These are phyloP conservation scores for Plasmodium vinckei DNA, from an alignment of 169 alveolate species.

Conservation along the genomic window DNA sequence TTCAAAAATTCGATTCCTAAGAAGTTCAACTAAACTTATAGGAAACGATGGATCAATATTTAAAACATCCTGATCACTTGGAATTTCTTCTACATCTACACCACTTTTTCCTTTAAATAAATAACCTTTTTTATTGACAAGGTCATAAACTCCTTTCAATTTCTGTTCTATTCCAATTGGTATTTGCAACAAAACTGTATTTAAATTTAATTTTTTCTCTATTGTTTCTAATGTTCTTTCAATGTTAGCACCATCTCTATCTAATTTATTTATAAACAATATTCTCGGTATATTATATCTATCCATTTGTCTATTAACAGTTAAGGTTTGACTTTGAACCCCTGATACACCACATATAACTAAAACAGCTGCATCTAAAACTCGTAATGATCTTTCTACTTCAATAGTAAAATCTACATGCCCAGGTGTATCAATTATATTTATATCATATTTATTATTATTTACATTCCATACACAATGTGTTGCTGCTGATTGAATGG, in stretches of 20 bases:
- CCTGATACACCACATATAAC: conserved; percentile 97
- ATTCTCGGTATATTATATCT: conserved; percentile 95
- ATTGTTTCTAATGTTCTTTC: conserved; percentile 87
- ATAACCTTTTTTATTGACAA: conserved; percentile 87
- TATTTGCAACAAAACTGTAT: conserved; percentile 80
- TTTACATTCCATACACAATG: conserved; percentile 91
- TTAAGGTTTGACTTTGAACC: conserved; percentile 96
- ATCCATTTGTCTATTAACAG: conserved; percentile 97
- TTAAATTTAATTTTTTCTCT: conserved; percentile 91
- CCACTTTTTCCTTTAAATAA: conserved; percentile 93
- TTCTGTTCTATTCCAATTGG: conserved; percentile 92
- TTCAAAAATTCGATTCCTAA: conserved; percentile 87
- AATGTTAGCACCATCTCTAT: conserved; percentile 97
- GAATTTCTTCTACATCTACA: conserved; percentile 79
- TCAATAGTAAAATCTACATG: conserved; percentile 99
- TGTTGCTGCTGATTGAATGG: conserved; percentile 97
- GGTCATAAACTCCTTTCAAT: conserved; percentile 93
- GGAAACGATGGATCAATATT: conserved; percentile 41
- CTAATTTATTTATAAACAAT: conserved; percentile 95
- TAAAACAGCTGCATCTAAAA: conserved; percentile 97
- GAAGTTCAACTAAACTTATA: conserved; percentile 34
- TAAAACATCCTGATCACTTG: conserved; percentile 86
- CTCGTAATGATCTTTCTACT: conserved; percentile 97
- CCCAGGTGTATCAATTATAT: conserved; percentile 99
- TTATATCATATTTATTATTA: conserved; percentile 85